Percentiles rank a stretch among this genome's conserved stretches.
Conservation (phyloP, 2,329 filamentous ascomycete genomes). For the Metarhizium humberi region DNA sequence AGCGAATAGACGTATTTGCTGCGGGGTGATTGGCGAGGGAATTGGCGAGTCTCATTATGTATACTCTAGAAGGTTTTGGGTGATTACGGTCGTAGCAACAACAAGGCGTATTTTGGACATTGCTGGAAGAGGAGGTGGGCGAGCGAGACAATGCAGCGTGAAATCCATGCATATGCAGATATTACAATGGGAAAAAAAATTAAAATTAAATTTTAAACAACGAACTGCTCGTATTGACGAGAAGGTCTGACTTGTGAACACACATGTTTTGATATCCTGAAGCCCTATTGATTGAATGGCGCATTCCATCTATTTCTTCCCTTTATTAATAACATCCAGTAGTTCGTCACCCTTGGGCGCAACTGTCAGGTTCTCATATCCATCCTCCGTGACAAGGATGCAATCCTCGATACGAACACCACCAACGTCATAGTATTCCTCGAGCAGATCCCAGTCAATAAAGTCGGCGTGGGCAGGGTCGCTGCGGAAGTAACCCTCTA, state of each 20-base stretch:
- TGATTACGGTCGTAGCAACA: not conserved
- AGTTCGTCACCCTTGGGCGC: constrained; percentile 70
- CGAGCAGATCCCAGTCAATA: constrained; percentile 56
- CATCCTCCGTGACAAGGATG: constrained; percentile 67
- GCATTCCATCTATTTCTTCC: not conserved
- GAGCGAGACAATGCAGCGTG: not conserved
- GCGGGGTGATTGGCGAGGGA: too few species aligned
- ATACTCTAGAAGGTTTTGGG: not conserved
- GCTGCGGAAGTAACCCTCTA: constrained; percentile 59
- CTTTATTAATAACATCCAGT: constrained; percentile 48
- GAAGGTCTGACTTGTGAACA: not conserved
- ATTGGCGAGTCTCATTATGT: not conserved
- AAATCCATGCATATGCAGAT: too few species aligned
- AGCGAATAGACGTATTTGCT: constrained; percentile 1
- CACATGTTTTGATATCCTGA: not conserved
- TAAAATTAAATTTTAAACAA: too few species aligned
- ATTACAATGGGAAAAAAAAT: too few species aligned
- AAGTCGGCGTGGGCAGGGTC: constrained; percentile 49
- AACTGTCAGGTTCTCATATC: constrained; percentile 74
- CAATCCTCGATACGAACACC: constrained; percentile 93
- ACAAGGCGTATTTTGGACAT: not conserved
- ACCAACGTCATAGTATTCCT: constrained; percentile 67
- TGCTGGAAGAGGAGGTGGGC: not conserved
- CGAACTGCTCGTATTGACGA: too few species aligned
- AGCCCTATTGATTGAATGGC: not conserved